Base-by-base conservation (phyloP, 768 basidiomycete species). In the Tricholoma bakamatsutake region DNA sequence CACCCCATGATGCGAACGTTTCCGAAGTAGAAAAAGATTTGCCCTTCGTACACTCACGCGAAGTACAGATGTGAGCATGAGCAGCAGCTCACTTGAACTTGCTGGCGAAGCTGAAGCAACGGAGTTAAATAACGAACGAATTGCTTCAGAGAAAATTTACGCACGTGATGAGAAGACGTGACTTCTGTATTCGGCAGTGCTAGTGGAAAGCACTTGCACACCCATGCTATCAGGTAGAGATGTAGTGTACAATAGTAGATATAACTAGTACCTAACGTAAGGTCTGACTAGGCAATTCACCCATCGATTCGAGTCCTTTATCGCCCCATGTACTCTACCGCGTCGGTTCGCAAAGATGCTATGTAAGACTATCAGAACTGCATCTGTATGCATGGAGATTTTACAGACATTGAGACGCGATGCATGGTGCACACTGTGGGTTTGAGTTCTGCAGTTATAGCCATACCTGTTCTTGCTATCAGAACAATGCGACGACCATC, bases 381-480 rank as follows among this genome's bases (percentile, higher is more conserved):
- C 24, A 31, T 18, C 28, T 9, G 40, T 6, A 28, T 11, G 12
- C 33, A 28, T 18, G 50, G 39, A 40, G 4, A 46, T 48, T 12
- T 4, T 12, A 61, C 65, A 43, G 53, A 70, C 71, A 53, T 69
- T 71, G 1, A 66, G 49, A 21, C 61, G 64, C 10, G 15, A 11
- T 10, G 69, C 67, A 55, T 71, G 69, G 46, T 49, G 57, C 3
- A 37, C 5, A 6, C 42, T 65, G 24, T 67, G 61, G 9, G 52
- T 64, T 45, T 72, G 71, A 2, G 64, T 67, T 42, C 61, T 50
- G 51, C 70, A 71, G 18, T 67, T 58, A 51, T 68, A 71, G 13
- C 71, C 70, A 56, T 71, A 70, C 67, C 68, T 68, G 27, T 33
- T 9, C n/a, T 13, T 30, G n/a, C 4, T 28, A 31, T 53, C n/a